Base-by-base conservation (phyloP, 331 rosid genomes). In the Rosa hybrid region DNA sequence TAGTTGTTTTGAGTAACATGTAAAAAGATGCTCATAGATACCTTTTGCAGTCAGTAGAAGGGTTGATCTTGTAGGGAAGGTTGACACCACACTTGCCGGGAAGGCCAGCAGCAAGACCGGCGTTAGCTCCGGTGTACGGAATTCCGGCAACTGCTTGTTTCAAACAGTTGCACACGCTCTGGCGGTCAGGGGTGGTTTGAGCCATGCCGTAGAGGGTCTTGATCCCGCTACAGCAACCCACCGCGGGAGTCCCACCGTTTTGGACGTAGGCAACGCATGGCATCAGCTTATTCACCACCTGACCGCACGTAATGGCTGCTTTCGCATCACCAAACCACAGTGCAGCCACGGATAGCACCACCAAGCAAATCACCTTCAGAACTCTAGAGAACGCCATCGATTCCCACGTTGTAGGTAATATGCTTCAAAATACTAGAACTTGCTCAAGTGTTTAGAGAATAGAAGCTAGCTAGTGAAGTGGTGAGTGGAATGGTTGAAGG, bases 31-130 rank as follows among this genome's bases (percentile, higher is more conserved):
- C 42, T 5, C 20, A 44, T 63, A 4, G 3, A 11, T 45, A 88
- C 97, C 84, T 88, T 65, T 49, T 79, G 79, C 95, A 89, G 77
- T 90, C 83, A 0, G 85, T 88, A 6, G 67, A 56, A 63, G 95
- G 95, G 88, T 83, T 85, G 80, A 92, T 86, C 90, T 85, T 84
- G 86, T 85, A 92, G 49, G 93, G 92, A 80, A 90, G 62, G 77
- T 87, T 88, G 10, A 90, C 83, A 1, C 88, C 85, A 48, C 97
- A 90, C 78, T 81, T 86, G 72, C n/a, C 59, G n/a, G 97, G 95
- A 68, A 90, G 87, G 7, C 83, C 75, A 68, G 92, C 87, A 34
- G 92, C 94, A 30, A 78, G 78, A 68, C 83, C 69, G 6, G 86
- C 83, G 16, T 87, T 87, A 57, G 12, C 6, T 5, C 25, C 72